A percentile compares a stretch with the other conserved stretches of the same genome.
These are phyloP conservation scores for Fusarium robinianum DNA, from an alignment of 2,329 filamentous ascomycete genomes.

Conservation along the genomic window DNA sequence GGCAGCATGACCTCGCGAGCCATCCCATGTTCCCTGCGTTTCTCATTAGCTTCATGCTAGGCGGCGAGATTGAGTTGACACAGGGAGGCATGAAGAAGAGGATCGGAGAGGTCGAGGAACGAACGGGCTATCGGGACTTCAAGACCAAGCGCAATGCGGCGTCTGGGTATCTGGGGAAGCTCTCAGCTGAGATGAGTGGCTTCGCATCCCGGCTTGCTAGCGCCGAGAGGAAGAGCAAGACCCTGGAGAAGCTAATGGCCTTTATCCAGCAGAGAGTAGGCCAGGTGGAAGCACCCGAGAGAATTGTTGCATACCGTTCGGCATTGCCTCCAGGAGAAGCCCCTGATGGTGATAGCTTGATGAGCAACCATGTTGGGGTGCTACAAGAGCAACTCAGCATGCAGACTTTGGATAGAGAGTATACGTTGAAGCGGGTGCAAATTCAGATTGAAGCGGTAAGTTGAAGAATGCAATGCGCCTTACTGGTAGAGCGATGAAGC, in stretches of 20 bases:
- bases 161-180: constrained; percentile 36
- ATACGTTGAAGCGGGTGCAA: constrained; percentile 43
- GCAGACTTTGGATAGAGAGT: constrained; percentile 45
- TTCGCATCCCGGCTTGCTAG: constrained; percentile 45
- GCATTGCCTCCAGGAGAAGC: background rate
- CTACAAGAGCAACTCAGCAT: constrained; percentile 42
- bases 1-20: constrained; percentile 34
- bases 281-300: too few relatives aligned
- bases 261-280: constrained; percentile 34
- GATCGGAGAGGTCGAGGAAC: constrained; percentile 42
- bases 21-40: constrained; percentile 45
- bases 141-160: constrained; percentile 34
- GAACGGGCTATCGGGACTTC: constrained; percentile 44
- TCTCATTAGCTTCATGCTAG: constrained; percentile 41
- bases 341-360: constrained; percentile 23
- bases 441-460: constrained; percentile 47
- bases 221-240: constrained; percentile 43
- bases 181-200: constrained; percentile 44
- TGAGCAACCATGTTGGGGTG: constrained; percentile 37
- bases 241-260: constrained; percentile 41
- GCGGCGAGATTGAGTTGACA: constrained; percentile 41
- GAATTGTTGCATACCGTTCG: too few relatives aligned
- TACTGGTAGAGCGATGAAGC: too few relatives aligned
- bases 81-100: constrained; percentile 40
- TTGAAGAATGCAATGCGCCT: too few relatives aligned